Conservation (phyloP, 768 basidiomycete genomes). For the Boletus insuetus region DNA sequence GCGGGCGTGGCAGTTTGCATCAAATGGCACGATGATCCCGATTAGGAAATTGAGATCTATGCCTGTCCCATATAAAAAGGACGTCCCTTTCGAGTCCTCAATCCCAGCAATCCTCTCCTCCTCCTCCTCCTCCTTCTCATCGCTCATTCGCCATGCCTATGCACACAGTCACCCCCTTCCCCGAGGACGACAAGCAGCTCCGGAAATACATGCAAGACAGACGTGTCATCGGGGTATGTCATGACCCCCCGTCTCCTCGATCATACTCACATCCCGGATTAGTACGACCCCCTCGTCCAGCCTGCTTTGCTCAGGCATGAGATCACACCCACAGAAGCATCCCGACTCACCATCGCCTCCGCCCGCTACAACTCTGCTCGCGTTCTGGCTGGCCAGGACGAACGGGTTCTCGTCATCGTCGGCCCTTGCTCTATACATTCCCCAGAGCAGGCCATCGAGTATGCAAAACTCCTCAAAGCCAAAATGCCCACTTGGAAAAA, state of each 20-base stretch:
- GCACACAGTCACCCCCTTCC: constrained; percentile 60
- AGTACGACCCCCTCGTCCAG: constrained; percentile 97
- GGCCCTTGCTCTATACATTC: constrained; percentile 97
- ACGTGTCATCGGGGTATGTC: constrained; percentile 71
- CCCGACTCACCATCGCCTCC: constrained; percentile 72
- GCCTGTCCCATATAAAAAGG: constrained; percentile 30
- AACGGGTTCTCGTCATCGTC: constrained; percentile 85
- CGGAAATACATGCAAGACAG: constrained; percentile 77
- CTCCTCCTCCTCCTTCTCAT: not conserved
- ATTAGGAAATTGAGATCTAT: constrained; percentile 13
- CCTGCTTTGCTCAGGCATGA: constrained; percentile 90
- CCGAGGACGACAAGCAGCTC: constrained; percentile 61
- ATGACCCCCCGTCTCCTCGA: not conserved
- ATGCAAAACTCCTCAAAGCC: constrained; percentile 68
- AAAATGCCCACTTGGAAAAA: constrained; percentile 69
- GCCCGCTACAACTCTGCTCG: constrained; percentile 78
- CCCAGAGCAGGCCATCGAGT: constrained; percentile 78
- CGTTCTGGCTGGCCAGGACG: constrained; percentile 81
- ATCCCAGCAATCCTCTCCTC: not conserved
- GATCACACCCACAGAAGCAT: constrained; percentile 60
- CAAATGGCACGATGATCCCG: constrained; percentile 7
- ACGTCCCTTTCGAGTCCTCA: not conserved
- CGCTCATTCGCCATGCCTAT: constrained; percentile 7
- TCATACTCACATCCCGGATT: constrained; percentile 8
- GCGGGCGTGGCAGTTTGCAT: constrained; percentile 18